A percentile compares a stretch with the other conserved stretches of the same genome.
phyloP scores from a whole-genome alignment of 441 rosid genomes.

The Croton laevigatus region DNA sequence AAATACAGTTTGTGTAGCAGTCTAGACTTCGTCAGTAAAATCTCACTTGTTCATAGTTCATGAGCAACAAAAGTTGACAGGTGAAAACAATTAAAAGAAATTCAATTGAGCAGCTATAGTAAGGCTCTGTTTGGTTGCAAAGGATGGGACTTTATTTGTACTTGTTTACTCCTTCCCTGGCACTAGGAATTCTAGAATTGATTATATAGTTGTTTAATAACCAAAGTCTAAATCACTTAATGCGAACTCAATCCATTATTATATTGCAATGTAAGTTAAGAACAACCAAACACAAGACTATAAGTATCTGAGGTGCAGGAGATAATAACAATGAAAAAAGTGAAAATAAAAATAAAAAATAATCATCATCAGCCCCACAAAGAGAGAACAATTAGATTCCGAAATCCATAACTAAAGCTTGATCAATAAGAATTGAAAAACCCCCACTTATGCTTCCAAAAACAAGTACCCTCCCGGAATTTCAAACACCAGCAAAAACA shows the following conservation, averaged over 20 bases:
- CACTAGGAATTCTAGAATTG: not conserved
- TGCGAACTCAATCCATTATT: constrained; percentile 5
- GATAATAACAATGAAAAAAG: constrained; percentile 15
- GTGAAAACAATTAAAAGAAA: constrained; percentile 10
- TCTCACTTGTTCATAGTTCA: constrained; percentile 1
- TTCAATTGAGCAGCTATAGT: constrained; percentile 8
- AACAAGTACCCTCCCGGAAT: not conserved
- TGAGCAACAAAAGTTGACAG: constrained; percentile 9
- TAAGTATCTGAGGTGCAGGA: constrained; percentile 25
- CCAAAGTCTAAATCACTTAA: constrained; percentile 13
- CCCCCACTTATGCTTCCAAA: not conserved
- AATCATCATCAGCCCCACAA: not conserved
- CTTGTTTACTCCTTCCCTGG: not conserved
- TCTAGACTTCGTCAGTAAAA: not conserved
- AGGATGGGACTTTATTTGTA: constrained; percentile 12
- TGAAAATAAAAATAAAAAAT: not conserved
- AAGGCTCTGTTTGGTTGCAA: constrained; percentile 18
- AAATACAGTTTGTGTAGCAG: not conserved
- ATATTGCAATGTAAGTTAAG: constrained; percentile 12
- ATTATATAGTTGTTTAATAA: constrained; percentile 11
- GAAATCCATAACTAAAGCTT: constrained; percentile 21
- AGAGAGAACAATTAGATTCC: not conserved
- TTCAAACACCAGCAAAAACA: constrained; percentile 22
- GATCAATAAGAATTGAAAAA: constrained; percentile 10
- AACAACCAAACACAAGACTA: constrained; percentile 25